These are phyloP conservation scores for Pulveroboletus sp. DNA, from an alignment of 768 basidiomycete species.

Conservation along the genomic window DNA sequence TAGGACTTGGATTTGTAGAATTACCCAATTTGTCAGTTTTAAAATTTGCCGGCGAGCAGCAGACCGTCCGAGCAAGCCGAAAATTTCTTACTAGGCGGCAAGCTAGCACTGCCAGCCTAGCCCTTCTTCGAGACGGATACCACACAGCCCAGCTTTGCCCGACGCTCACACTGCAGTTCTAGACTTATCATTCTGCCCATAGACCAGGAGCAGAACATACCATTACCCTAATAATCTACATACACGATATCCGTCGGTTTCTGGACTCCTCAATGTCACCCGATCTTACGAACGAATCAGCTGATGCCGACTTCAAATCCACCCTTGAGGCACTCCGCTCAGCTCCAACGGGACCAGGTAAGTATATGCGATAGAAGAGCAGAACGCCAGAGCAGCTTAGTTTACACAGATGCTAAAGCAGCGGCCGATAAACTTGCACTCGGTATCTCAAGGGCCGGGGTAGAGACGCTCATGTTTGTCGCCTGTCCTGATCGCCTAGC, in stretches of 20 bases:
- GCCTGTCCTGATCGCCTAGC: slow-evolving; percentile 1
- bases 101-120: background rate
- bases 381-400: slow-evolving; percentile 1
- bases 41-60: background rate
- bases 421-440: slow-evolving; percentile 80
- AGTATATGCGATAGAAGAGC: slow-evolving; percentile 10
- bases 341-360: slow-evolving; percentile 64
- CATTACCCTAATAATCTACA: slow-evolving; percentile 20
- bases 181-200: slow-evolving; percentile 17
- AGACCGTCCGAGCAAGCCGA: too few species aligned
- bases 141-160: too few species aligned
- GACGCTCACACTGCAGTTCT: slow-evolving; percentile 6
- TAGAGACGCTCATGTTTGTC: slow-evolving; percentile 59
- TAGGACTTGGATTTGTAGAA: background rate
- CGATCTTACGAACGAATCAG: slow-evolving; percentile 45
- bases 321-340: slow-evolving; percentile 46
- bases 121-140: slow-evolving; percentile 5
- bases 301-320: slow-evolving; percentile 42
- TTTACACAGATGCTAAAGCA: slow-evolving; percentile 70
- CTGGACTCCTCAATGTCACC: slow-evolving; percentile 46
- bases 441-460: slow-evolving; percentile 61
- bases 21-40: background rate
- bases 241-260: slow-evolving; percentile 18
- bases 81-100: too few species aligned
- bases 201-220: slow-evolving; percentile 19